Conservation (phyloP, 495 filamentous ascomycete genomes). For the Xylaria cubensis region DNA sequence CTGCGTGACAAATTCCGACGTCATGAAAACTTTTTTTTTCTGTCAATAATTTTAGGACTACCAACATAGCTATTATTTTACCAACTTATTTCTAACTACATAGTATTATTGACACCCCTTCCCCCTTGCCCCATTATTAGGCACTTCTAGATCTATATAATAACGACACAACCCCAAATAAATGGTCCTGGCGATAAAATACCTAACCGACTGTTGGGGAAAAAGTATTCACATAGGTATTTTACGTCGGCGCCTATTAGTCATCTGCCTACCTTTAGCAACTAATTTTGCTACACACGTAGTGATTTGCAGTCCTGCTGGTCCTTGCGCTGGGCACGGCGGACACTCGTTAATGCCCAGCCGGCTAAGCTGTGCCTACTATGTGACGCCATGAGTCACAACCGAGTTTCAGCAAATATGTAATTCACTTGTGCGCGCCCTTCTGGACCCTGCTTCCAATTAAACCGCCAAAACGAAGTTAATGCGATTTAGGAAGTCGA, state of each 20-base stretch:
- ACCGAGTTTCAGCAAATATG: constrained; percentile 8
- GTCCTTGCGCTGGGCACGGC: background rate
- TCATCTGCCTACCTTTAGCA: constrained; percentile 3
- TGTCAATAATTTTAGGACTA: background rate
- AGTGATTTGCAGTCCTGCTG: background rate
- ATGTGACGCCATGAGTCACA: constrained; percentile 20
- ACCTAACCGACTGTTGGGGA: constrained; percentile 17
- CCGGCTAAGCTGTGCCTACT: constrained; percentile 10
- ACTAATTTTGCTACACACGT: constrained; percentile 1
- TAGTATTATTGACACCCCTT: constrained; percentile 17
- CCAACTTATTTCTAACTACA: background rate
- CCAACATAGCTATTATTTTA: background rate
- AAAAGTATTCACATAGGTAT: constrained; percentile 6
- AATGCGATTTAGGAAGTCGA: constrained; percentile 12
- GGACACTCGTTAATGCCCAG: constrained; percentile 17
- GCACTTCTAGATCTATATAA: constrained; percentile 10
- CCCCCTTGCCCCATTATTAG: background rate
- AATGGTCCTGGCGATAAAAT: constrained; percentile 8
- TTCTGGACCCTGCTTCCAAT: background rate
- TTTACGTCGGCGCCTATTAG: constrained; percentile 15
- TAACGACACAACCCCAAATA: background rate
- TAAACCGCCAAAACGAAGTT: constrained; percentile 3
- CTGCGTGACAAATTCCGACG: constrained; percentile 24
- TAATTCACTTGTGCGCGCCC: background rate
- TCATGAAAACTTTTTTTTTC: constrained; percentile 25